A percentile compares a stretch with the other conserved stretches of the same genome.
Evolutionary conservation across 257 asterid species (phyloP).

Genomic region (Capsicum pubescens): DNA sequence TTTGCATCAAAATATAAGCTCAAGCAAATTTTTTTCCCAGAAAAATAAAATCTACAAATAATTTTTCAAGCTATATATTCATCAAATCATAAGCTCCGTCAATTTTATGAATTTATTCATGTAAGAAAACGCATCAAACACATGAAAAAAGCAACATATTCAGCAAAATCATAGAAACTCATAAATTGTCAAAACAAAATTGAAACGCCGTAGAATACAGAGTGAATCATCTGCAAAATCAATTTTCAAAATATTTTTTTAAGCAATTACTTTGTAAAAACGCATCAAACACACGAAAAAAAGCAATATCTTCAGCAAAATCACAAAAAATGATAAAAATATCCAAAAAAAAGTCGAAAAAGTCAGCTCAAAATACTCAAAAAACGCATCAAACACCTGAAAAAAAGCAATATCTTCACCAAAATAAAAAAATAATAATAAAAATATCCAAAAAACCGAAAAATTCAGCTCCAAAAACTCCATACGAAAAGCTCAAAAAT

Average conservation of each 20-base stretch:
- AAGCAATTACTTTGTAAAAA: too few relatives aligned
- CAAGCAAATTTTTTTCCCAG: neutral
- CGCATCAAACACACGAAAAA: too few relatives aligned
- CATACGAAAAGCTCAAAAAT: neutral
- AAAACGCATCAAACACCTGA: neutral
- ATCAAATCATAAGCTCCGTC: neutral
- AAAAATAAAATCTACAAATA: neutral
- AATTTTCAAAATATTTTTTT: too few relatives aligned
- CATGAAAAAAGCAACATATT: neutral
- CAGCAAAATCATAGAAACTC: neutral
- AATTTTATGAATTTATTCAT: neutral
- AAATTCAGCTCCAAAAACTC: neutral
- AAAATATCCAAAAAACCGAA: neutral
- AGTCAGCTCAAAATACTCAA: neutral
- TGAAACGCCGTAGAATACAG: too few relatives aligned
- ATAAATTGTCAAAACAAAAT: too few relatives aligned
- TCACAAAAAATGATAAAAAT: neutral
- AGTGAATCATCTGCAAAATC: too few relatives aligned
- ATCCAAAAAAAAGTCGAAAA: neutral
- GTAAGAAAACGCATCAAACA: neutral
- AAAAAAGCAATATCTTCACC: neutral
- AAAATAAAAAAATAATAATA: neutral
- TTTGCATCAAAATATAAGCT: neutral
- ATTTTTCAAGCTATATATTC: too few relatives aligned
- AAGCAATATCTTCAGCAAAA: neutral